A percentile compares a stretch with the other conserved stretches of the same genome.
These are phyloP conservation scores for Puccinia coronata DNA, from an alignment of 1,284 basidiomycete genomes.

Conservation along the genomic window DNA sequence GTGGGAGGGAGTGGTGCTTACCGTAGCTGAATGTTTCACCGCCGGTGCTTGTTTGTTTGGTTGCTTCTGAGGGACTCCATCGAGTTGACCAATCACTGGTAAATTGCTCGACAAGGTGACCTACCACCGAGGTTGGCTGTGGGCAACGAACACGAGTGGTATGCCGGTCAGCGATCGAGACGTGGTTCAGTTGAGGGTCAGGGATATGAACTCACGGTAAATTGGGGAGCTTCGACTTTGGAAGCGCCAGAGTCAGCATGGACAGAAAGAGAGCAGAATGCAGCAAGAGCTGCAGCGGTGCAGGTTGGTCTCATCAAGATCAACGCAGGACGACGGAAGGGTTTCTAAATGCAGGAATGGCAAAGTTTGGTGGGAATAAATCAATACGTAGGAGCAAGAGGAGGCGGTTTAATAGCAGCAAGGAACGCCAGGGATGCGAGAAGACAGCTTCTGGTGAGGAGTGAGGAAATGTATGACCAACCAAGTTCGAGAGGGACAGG, in stretches of 20 bases:
- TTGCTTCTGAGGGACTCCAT: conserved; percentile 95
- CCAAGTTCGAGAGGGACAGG: neutral
- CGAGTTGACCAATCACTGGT: conserved; percentile 82
- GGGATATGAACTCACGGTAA: conserved; percentile 28
- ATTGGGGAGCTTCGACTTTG: conserved; percentile 17
- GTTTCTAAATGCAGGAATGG: too few relatives aligned
- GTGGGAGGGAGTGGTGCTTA: neutral
- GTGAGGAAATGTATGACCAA: neutral
- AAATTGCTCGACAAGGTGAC: conserved; percentile 98
- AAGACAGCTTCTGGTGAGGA: too few relatives aligned
- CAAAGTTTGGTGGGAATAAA: too few relatives aligned
- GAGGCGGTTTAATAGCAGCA: neutral
- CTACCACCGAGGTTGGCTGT: conserved; percentile 77
- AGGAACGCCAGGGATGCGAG: neutral
- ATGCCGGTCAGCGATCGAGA: conserved; percentile 12
- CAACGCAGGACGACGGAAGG: neutral
- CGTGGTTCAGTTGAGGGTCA: neutral
- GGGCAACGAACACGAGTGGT: neutral
- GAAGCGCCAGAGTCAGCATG: conserved; percentile 23
- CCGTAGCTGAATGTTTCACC: conserved; percentile 59
- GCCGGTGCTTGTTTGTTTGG: conserved; percentile 91
- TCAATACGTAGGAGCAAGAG: neutral
- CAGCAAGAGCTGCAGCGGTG: conserved; percentile 38
- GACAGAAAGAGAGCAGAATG: conserved; percentile 32
- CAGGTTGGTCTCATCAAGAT: conserved; percentile 33